Base-by-base conservation (phyloP, 768 basidiomycete genomes). In the Auricularia sp. region DNA sequence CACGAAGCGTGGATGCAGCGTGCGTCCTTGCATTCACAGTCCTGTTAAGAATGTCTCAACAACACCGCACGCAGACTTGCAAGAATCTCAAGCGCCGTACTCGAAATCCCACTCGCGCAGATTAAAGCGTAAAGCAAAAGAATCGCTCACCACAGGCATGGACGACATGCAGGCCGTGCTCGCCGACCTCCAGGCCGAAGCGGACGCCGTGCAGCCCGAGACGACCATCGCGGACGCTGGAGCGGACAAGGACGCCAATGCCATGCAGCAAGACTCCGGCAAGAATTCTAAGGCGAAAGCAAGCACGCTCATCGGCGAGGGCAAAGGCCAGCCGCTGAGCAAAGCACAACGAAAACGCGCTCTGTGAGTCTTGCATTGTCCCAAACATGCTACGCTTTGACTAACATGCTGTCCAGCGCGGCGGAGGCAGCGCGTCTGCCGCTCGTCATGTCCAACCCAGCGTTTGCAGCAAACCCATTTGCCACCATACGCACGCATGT, bases 401-500 rank as follows among this genome's bases (percentile, higher is more conserved):
- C 36, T 35, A 59, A n/a, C 54, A 65, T 45, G 47, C 63, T 37
- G 14, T 47, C 54, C 70, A 92, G 91, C 21, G 77, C 86, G 73
- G 67, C 81, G 67, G 90, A 93, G 72, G 82, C 80, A 63, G 76
- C 88, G 34, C 80, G 90, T 66, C 85, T 88, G 65, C 89, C 89
- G 10, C 75, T 87, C 67, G 85, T 92, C 47, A 77, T 88, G 36
- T 78, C 84, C 24, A 87, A 85, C 69, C 79, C 86, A 4, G 81
- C 83, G 45, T 92, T 85, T 70, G 74, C 83, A 10, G 75, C 81
- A 37, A 87, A 86, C 70, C 91, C 91, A 1, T 92, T 92, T 72
- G 77, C 85, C 69, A 86, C 89, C 1, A 89, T 92, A 69, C 86
- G 89, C 4, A 87, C 81, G 3, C 91, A 93, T 72, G 89, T 86